These are phyloP conservation scores for Lactarius pseudohatsudake DNA, from an alignment of 768 basidiomycete species.

Conservation along the genomic window DNA sequence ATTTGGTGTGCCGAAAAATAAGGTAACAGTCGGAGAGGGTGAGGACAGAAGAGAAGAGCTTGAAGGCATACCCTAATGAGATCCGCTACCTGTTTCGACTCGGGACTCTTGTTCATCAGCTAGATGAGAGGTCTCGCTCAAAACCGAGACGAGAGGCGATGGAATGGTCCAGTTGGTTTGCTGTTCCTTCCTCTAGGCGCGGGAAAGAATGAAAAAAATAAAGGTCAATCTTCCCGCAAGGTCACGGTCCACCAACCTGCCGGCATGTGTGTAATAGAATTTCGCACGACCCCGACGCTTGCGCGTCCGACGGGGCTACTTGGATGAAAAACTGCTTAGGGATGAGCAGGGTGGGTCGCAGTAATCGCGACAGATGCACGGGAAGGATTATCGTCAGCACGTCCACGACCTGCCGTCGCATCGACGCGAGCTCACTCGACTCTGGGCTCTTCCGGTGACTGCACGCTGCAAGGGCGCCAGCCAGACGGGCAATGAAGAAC, in stretches of 20 bases:
- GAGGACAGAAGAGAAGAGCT: slow-evolving; percentile 13
- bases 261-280: slow-evolving; percentile 47
- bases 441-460: slow-evolving; percentile 34
- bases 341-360: too few species aligned
- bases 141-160: slow-evolving; percentile 11
- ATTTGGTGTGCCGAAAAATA: neutral
- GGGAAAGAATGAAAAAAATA: neutral
- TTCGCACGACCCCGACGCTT: slow-evolving; percentile 40
- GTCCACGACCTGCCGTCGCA: slow-evolving; percentile 51
- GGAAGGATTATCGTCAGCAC: slow-evolving; percentile 29
- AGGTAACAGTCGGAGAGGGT: neutral
- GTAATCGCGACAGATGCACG: too few species aligned
- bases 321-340: slow-evolving; percentile 36
- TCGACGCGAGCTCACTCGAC: slow-evolving; percentile 37
- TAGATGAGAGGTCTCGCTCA: slow-evolving; percentile 19
- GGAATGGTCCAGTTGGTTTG: slow-evolving; percentile 23
- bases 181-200: slow-evolving; percentile 24
- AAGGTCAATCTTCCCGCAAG: slow-evolving; percentile 14
- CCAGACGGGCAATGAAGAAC: slow-evolving; percentile 48
- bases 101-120: slow-evolving; percentile 17
- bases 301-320: slow-evolving; percentile 33
- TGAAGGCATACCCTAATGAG: slow-evolving; percentile 29
- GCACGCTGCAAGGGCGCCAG: slow-evolving; percentile 44
- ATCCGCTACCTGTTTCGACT: slow-evolving; percentile 23
- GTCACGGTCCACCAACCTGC: slow-evolving; percentile 36